phyloP scores from a whole-genome alignment of 2,329 filamentous ascomycete genomes.

The Alternaria dauci region DNA sequence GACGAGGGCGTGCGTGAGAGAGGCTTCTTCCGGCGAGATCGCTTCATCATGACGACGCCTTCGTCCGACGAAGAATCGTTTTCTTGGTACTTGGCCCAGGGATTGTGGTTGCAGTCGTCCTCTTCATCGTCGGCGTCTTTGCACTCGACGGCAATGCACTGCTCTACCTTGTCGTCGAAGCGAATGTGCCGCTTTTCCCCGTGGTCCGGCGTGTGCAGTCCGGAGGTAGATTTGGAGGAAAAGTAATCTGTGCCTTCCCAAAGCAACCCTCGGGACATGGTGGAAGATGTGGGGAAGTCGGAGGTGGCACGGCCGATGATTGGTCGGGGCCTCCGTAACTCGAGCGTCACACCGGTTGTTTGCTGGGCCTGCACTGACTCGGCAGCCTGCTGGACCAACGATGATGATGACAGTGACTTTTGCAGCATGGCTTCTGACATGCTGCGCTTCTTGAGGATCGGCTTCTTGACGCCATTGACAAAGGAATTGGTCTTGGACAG shows the following conservation, averaged over 20 bases:
- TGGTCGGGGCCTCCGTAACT: conserved; percentile 61
- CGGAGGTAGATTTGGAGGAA: conserved; percentile 75
- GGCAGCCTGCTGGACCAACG: conserved; percentile 86
- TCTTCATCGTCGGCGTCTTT: conserved; percentile 79
- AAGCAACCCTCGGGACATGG: conserved; percentile 68
- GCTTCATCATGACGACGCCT: conserved; percentile 83
- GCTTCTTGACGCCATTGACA: conserved; percentile 73
- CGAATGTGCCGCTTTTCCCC: conserved; percentile 85
- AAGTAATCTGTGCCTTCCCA: conserved; percentile 70
- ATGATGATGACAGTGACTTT: conserved; percentile 85
- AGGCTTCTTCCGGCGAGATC: conserved; percentile 58
- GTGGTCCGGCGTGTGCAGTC: conserved; percentile 68
- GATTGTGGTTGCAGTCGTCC: conserved; percentile 54
- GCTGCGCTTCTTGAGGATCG: conserved; percentile 94
- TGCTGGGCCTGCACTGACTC: conserved; percentile 88
- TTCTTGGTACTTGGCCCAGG: conserved; percentile 51
- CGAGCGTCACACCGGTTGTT: conserved; percentile 58
- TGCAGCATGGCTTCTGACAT: conserved; percentile 97
- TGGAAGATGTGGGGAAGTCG: conserved; percentile 72
- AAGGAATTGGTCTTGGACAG: conserved; percentile 73
- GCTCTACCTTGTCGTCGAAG: conserved; percentile 94
- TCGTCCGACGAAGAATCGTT: conserved; percentile 72
- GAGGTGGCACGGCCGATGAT: conserved; percentile 70
- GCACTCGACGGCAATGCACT: conserved; percentile 91
- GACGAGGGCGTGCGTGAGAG: conserved; percentile 64